Evolutionary conservation across 2,329 filamentous ascomycete genomes (phyloP), one percentile per base, ranked within the genome.

Genomic region (Nectriaceae sp.): DNA sequence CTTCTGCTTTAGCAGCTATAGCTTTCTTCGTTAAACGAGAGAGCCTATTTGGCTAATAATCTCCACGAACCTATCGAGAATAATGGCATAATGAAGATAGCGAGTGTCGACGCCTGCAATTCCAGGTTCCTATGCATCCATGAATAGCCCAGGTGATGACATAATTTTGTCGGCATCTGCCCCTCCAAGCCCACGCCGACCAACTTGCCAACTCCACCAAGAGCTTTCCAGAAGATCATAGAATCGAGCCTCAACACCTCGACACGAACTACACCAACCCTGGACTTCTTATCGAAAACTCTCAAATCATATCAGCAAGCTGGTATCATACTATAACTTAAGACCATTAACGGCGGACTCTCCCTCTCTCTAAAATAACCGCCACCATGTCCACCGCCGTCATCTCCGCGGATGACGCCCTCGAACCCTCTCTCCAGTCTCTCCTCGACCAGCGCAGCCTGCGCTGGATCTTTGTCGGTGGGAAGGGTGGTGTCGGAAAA

Each of bases 381-480:
- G 24, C 49, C 53, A 57, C 46, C 55, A 74, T 73, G 71, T 75
- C 75, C 48, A 60, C 72, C 54, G 64, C 68, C 53, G 42, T 72
- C 54, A 57, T 71, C 60, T 65, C 67, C 52, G 63, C 65, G 72
- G 87, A 88, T 65, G 88, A 91, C 68, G 78, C 83, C 62, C 85
- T 97, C 76, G 92, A 96, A 76, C 92, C 94, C 40, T 90, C 89
- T 44, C 89, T 99, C 65, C 89, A 97, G 76, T 89, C 89, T 56
- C 91, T 99, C 67, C 84, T 99, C 64, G 90, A 96, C 77, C 94
- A 99, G 73, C 90, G 91, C 72, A 87, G 89, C 26, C 85, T 99
- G 47, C 90, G 94, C 69, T 99, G 94, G 94, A 96, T 99, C 74
- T 99, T 99, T 65, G 94, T 99, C 52, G 94, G 94, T 65, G 94